Base-by-base conservation (phyloP, 2,329 filamentous ascomycete genomes). In the Phialophora tarda region DNA sequence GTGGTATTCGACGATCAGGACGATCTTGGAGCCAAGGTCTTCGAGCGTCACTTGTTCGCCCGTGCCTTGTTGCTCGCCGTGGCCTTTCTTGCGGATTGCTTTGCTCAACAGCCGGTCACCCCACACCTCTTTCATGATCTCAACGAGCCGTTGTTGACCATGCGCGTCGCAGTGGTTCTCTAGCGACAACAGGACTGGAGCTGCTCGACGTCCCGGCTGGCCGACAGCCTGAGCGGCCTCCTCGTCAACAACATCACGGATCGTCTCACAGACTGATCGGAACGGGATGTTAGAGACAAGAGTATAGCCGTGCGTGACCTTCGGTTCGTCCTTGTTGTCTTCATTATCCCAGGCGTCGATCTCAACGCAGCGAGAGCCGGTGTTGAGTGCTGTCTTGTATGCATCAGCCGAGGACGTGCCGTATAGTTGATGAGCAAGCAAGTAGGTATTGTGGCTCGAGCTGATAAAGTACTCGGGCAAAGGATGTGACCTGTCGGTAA, bases 291-390 rank as follows among this genome's bases (percentile, higher is more conserved):
- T 58, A 12, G 71, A 72, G 3, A 69, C 63, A 8, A 72, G 62
- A 23, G 70, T 72, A 54, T 67, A 73, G n/a, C 71, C 71, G 55
- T 73, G 71, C 21, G 70, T 73, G 54, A 73, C 70, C 60, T 72
- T 71, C 7, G 71, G 71, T 59, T 71, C 71, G 26, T 72, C 67
- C 47, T 66, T 59, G 50, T 67, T 51, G 12, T 71, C 50, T 11
- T 71, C 69, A 21, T 63, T 59, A 50, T 73, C 71, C 71, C 71
- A 73, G 8, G 69, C 70, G 65, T 73, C 71, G 28, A 73, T 73
- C 47, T 73, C 71, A 21, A 73, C 71, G 53, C 70, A 73, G 32
- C 71, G 67, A 5, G 70, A 63, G 32, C 71, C 71, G 12, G 67
- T 63, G 8, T 53, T 66, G 24, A 73, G 63, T 21, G 70, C 67